Evolutionary conservation across 306 rosid species (phyloP), one percentile per base, ranked within the genome.

Genomic region (Vicia faba): DNA sequence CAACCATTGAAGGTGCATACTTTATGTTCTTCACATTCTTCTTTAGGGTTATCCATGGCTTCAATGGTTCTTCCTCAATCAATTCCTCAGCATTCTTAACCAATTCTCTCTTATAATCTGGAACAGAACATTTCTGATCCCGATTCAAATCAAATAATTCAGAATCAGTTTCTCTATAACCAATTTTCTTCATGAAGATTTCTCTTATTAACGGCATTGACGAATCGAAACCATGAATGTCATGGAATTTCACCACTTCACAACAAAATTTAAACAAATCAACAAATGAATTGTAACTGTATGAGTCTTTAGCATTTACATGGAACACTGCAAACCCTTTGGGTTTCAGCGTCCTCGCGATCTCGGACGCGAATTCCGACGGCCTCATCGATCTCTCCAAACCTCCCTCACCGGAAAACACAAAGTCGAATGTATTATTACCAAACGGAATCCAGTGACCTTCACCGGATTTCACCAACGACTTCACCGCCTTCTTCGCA

Each of bases 41-140:
- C 84, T 92, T 92, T 72, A 92, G 79, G 0, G 96, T 84, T 20
- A 92, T 64, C 98, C 96, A 92, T 11, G 98, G 98, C 64, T 92
- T 92, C 83, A 89, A 33, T 9, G 96, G 98, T 64, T 92, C 98
- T 62, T 79, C 84, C 36, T 57, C 64, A 61, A 92, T 87, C 66
- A 92, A 62, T 2, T 84, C 84, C 82, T 92, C 96, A 0, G 96
- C 92, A 36, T 78, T 80, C 26, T 72, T 69, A 5, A 89, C 76
- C 66, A 89, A 58, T 10, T 83, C 80, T 36, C 29, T 72, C 58
- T 92, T 92, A 66, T 84, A 81, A 49, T 49, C 91, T 5, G 91
- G 80, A 75, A 86, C 86, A 13, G 77, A 75, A 72, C 96, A 87
- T 29, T 83, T 80, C 9, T 54, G 80, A 53, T 81, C 69, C 26